Evolutionary conservation across 2,329 filamentous ascomycete species (phyloP), one percentile per base, ranked within the genome.

Genomic region (Podosphaera leucotricha): DNA sequence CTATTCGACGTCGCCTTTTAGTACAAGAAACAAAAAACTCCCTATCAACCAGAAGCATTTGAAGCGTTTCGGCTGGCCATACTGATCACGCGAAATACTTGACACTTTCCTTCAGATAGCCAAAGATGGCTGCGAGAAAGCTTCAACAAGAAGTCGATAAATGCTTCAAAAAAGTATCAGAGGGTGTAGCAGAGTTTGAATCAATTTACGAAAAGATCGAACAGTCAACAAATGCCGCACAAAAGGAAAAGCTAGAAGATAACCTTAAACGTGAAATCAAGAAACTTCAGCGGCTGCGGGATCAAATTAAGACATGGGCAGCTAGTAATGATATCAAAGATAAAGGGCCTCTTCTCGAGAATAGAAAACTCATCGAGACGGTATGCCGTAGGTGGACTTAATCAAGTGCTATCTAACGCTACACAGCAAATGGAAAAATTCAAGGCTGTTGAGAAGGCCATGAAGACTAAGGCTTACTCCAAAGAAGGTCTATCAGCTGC

Each of bases 281-380:
- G 77, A 98, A 98, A 71, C 76, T 98, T 46, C 90, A 98, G 64
- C 75, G 90, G 56, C 78, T 90, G 62, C 80, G 90, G 58, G 90
- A 98, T 62, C 90, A 95, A 68, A 95, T 98, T 68, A 98, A 98
- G 68, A 92, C 87, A 71, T 98, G 90, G 90, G 86, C 87, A 2
- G 82, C 85, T 46, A 86, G 83, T 64, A 93, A 93, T 67, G 90
- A 98, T 61, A 92, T 98, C 73, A 98, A 98, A 70, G 90, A 98
- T 69, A 98, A 98, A 70, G 80, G 81, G 61, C 87, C 87, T 55
- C 65, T 98, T 59, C 66, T 94, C 58, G 90, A 98, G 57, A 78
- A 98, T 63, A 75, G 90, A 60, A 90, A 86, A 66, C 72, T 92
- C 61, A 98, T 98, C 63, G 90, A 98, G 71, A 93, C 86, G 67